Evolutionary conservation across 371 early-diverging fungal species (phyloP).

Genomic region (Sporodiniella umbellata): DNA sequence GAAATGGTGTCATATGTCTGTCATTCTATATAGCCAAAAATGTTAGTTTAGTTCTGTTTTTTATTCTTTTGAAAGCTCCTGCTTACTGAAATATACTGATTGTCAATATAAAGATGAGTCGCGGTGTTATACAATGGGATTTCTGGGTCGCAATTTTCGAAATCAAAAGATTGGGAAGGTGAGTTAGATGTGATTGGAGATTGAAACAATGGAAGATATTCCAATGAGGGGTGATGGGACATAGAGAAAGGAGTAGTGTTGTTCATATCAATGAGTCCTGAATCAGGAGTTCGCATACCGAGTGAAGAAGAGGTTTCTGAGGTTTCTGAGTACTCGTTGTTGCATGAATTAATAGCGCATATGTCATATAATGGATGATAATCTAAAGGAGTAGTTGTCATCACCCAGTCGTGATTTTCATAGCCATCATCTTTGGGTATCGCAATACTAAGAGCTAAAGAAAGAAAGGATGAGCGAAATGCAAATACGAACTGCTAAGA

Average conservation of each 20-base stretch:
- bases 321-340: neutral
- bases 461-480: too few relatives aligned
- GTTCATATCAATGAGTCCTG: slow-evolving; percentile 8
- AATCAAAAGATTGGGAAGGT: neutral
- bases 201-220: slow-evolving; percentile 1
- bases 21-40: slow-evolving; percentile 12
- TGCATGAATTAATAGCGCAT: neutral
- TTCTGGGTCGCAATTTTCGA: too few relatives aligned
- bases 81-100: slow-evolving; percentile 2
- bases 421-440: neutral
- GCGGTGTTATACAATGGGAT: too few relatives aligned
- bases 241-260: slow-evolving; percentile 1
- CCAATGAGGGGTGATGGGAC: neutral
- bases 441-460: neutral
- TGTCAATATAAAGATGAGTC: neutral
- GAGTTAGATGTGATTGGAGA: neutral
- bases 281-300: slow-evolving; percentile 22
- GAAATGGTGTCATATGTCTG: slow-evolving; percentile 23
- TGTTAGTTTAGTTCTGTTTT: too few relatives aligned
- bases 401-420: neutral
- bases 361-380: neutral
- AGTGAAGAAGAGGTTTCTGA: slow-evolving; percentile 13
- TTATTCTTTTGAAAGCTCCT: neutral
- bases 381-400: slow-evolving; percentile 1
- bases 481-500: too few relatives aligned